Base-by-base conservation (phyloP, 75 land plant genomes). In the Chamaecyparis obtusa region DNA sequence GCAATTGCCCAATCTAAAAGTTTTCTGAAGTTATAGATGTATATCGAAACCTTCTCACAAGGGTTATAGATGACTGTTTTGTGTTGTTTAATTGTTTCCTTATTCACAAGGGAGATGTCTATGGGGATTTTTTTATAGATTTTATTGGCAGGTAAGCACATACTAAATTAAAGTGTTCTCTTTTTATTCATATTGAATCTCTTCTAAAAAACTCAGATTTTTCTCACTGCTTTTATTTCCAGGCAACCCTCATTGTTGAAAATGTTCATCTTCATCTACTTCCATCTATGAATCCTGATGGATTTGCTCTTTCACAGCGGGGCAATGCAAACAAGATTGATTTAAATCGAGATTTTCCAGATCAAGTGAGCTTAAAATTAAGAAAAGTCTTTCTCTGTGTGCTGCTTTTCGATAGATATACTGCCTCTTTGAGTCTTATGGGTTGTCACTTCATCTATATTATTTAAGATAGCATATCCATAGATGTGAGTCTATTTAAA, bases 271-370 rank as follows among this genome's bases (percentile, higher is more conserved):
- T 98, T 87, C 99, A 96, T 90, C 89, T 98, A 17, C 95, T 98
- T 85, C 97, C 98, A 64, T 90, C 99, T 51, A 94, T 98, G 98
- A 98, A 98, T 92, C 99, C 99, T 84, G 99, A 98, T 91, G 99
- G 99, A 69, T 98, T 92, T 92, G 67, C 92, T 13, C 90, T 92
- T 74, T 88, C 89, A 86, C 89, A 87, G 46, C 94, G 99, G 44
- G 94, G 90, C 57, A 98, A 98, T 91, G 97, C 97, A 56, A 95
- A 98, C 55, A 89, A 92, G 87, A 82, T 98, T 88, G 99, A 98
- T 90, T 90, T 98, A 56, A 98, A 98, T 91, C 91, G 99, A 86
- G 98, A 98, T 91, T 98, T 98, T 88, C 99, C 99, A 67, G 99
- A 98, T 85, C 99, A 96, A 93, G 99, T 97, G 87, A 83, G 85